A percentile compares a stretch with the other conserved stretches of the same genome.
Evolutionary conservation across 2,329 filamentous ascomycete genomes (phyloP).

Genomic region (Cercospora brassicicola): DNA sequence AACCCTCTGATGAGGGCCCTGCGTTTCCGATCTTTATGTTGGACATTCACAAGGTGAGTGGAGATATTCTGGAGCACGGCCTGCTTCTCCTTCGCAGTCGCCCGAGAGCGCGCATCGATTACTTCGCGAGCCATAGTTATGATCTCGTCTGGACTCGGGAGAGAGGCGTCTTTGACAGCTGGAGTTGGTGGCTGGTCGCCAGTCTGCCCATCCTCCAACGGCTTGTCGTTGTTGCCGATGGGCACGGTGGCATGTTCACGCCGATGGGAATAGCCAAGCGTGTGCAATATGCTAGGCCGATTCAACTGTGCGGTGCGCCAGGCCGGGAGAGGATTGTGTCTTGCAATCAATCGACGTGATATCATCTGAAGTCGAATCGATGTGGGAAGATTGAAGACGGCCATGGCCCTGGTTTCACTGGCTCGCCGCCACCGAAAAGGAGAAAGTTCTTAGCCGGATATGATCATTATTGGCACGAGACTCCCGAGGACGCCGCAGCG

Average conservation of each 20-base stretch:
- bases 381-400: slow-evolving; percentile 15
- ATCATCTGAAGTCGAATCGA: slow-evolving; percentile 14
- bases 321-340: not conserved
- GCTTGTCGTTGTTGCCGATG: slow-evolving; percentile 4
- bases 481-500: not conserved
- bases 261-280: not conserved
- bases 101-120: not conserved
- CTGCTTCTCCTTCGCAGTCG: slow-evolving; percentile 6
- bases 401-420: not conserved
- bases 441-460: not conserved
- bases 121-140: slow-evolving; percentile 11
- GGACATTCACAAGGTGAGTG: not conserved
- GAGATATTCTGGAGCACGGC: slow-evolving; percentile 1
- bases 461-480: not conserved
- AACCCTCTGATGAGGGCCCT: not conserved
- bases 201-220: not conserved
- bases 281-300: not conserved
- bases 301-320: not conserved
- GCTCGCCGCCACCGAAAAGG: not conserved
- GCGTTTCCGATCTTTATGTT: not conserved
- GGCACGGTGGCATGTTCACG: slow-evolving; percentile 9
- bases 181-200: not conserved
- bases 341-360: not conserved
- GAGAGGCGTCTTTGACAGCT: not conserved
- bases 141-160: not conserved